Conservation (phyloP, 306 rosid species). For the Cicer pinnatifidum region DNA sequence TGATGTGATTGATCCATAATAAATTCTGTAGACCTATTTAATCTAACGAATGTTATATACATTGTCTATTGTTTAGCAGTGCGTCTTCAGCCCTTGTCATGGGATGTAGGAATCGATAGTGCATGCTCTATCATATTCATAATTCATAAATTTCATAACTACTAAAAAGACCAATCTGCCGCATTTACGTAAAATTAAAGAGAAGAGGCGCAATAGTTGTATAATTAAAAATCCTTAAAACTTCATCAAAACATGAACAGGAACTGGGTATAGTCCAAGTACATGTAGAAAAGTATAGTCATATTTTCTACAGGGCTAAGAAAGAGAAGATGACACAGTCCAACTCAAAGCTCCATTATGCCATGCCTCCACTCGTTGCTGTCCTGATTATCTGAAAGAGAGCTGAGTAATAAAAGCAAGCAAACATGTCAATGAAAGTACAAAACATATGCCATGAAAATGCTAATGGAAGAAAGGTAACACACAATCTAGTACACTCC, state of each 20-base stretch:
- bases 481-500: background rate
- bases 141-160: background rate
- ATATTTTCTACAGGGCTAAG: slow-evolving; percentile 51
- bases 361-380: slow-evolving; percentile 94
- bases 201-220: background rate
- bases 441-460: slow-evolving; percentile 23
- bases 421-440: slow-evolving; percentile 33
- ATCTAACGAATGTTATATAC: no score
- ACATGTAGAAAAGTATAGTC: slow-evolving; percentile 46
- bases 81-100: background rate
- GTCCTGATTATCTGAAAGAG: slow-evolving; percentile 97
- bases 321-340: slow-evolving; percentile 41
- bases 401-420: slow-evolving; percentile 56
- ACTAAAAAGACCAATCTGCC: background rate
- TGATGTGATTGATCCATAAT: no score
- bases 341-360: slow-evolving; percentile 48
- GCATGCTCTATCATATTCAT: background rate
- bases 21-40: no score
- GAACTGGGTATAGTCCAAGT: slow-evolving; percentile 50
- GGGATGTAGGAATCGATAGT: background rate
- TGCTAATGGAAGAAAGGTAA: slow-evolving; percentile 25
- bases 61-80: no score
- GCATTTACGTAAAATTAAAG: slow-evolving; percentile 1
- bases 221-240: slow-evolving; percentile 42
- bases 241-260: slow-evolving; percentile 54